A percentile compares a stretch with the other conserved stretches of the same genome.
Evolutionary conservation across 1,139 yeast genomes (phyloP).

Genomic region (Lodderomyces elongisporus): DNA sequence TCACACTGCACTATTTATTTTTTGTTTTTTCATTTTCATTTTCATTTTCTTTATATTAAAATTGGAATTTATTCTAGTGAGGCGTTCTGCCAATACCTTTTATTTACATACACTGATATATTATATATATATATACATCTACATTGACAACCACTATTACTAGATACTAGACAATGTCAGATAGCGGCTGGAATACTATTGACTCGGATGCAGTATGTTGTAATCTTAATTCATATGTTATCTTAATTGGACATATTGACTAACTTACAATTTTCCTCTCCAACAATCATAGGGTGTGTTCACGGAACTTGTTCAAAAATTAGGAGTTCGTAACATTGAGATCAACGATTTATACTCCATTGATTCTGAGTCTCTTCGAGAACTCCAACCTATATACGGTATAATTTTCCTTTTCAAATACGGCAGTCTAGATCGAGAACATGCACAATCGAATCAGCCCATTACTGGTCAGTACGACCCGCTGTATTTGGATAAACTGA

Average conservation of each 20-base stretch:
- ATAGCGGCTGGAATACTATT: constrained; percentile 59
- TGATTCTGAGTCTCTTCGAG: constrained; percentile 42
- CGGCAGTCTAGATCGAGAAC: constrained; percentile 33
- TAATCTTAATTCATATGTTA: neutral
- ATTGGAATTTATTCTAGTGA: too few relatives aligned
- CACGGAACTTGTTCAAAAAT: constrained; percentile 55
- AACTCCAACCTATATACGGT: constrained; percentile 49
- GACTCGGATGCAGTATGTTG: constrained; percentile 61
- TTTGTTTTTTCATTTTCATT: too few relatives aligned
- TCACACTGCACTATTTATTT: too few relatives aligned
- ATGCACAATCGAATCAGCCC: constrained; percentile 28
- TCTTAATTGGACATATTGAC: constrained; percentile 5
- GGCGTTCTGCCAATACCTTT: too few relatives aligned
- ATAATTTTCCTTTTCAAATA: constrained; percentile 63
- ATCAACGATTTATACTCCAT: constrained; percentile 57
- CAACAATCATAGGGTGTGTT: constrained; percentile 61
- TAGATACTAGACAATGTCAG: constrained; percentile 8
- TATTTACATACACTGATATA: too few relatives aligned
- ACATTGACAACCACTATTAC: neutral
- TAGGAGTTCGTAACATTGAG: constrained; percentile 54
- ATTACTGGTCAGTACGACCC: constrained; percentile 43
- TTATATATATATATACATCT: too few relatives aligned
- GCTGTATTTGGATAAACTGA: constrained; percentile 28
- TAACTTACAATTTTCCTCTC: too few relatives aligned
- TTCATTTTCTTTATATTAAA: too few relatives aligned